Evolutionary conservation across 2,329 filamentous ascomycete species (phyloP).

Genomic region (Metarhizium anisopliae): DNA sequence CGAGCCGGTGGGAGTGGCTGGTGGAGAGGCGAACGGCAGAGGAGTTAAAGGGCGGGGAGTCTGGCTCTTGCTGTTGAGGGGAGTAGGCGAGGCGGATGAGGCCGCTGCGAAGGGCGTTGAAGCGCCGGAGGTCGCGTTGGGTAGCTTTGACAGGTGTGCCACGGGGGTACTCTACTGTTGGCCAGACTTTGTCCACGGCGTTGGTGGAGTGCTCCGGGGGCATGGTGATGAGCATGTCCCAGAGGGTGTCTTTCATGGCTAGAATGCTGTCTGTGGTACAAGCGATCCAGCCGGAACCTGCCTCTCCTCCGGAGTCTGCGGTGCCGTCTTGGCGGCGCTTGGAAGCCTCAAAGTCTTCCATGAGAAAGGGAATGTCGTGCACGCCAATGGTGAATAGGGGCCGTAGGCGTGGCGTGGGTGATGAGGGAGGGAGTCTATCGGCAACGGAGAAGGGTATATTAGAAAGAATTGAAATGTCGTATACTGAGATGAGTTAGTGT

Average conservation of each 20-base stretch:
- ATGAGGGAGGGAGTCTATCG: slow-evolving; percentile 56
- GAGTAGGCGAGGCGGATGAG: slow-evolving; percentile 39
- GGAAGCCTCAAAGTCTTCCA: slow-evolving; percentile 46
- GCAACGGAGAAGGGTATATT: slow-evolving; percentile 71
- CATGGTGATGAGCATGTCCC: slow-evolving; percentile 82
- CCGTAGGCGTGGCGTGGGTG: slow-evolving; percentile 56
- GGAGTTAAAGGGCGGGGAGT: slow-evolving; percentile 18
- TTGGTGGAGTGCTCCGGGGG: slow-evolving; percentile 53
- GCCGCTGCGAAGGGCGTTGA: slow-evolving; percentile 56
- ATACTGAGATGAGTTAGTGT: slow-evolving; percentile 50
- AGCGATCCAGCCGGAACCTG: slow-evolving; percentile 71
- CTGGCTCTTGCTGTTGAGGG: slow-evolving; percentile 15
- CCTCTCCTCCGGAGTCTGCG: slow-evolving; percentile 33
- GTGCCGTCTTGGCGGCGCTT: slow-evolving; percentile 28
- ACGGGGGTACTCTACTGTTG: slow-evolving; percentile 59
- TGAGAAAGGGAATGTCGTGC: slow-evolving; percentile 78
- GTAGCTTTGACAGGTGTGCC: slow-evolving; percentile 69
- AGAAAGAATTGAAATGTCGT: slow-evolving; percentile 85
- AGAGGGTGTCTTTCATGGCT: slow-evolving; percentile 74
- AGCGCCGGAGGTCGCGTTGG: slow-evolving; percentile 81
- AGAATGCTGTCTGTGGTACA: slow-evolving; percentile 95
- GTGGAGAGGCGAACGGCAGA: slow-evolving; percentile 17
- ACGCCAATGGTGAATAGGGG: slow-evolving; percentile 92
- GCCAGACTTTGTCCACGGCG: slow-evolving; percentile 59
- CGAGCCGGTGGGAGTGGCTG: slow-evolving; percentile 16